Evolutionary conservation across 306 rosid genomes (phyloP).

Genomic region (Corylus avellana): DNA sequence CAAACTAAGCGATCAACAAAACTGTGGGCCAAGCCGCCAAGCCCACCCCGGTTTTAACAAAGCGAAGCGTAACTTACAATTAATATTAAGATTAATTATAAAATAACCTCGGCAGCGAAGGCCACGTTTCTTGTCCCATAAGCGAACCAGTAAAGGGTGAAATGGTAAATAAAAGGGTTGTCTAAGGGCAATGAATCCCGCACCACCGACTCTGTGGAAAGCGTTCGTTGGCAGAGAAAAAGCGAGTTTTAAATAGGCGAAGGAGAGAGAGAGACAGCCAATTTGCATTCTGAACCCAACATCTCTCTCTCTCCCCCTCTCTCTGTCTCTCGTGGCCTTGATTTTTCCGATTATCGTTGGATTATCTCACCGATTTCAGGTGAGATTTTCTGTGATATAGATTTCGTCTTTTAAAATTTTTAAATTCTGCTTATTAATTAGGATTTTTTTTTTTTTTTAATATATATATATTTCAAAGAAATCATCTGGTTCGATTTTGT

Average conservation of each 20-base stretch:
- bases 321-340: background rate
- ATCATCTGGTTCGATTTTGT: slow-evolving; percentile 24
- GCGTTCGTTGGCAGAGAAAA: slow-evolving; percentile 23
- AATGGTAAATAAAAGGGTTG: background rate
- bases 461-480: background rate
- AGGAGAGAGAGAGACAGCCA: background rate
- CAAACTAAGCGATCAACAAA: background rate
- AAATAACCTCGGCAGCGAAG: too few relatives aligned
- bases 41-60: background rate
- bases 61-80: background rate
- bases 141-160: too few relatives aligned
- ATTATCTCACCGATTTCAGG: slow-evolving; percentile 32
- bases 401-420: background rate
- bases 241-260: slow-evolving; percentile 22
- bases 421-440: background rate
- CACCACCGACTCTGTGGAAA: slow-evolving; percentile 37
- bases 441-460: background rate
- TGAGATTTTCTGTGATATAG: slow-evolving; percentile 8
- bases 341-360: slow-evolving; percentile 1
- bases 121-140: too few relatives aligned
- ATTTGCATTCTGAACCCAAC: slow-evolving; percentile 3
- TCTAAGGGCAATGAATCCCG: background rate
- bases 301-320: slow-evolving; percentile 7
- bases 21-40: background rate
- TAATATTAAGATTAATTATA: too few relatives aligned